Evolutionary conservation across 1,284 basidiomycete genomes (phyloP), one percentile per base, ranked within the genome.

Genomic region (Omphalotus olearius): DNA sequence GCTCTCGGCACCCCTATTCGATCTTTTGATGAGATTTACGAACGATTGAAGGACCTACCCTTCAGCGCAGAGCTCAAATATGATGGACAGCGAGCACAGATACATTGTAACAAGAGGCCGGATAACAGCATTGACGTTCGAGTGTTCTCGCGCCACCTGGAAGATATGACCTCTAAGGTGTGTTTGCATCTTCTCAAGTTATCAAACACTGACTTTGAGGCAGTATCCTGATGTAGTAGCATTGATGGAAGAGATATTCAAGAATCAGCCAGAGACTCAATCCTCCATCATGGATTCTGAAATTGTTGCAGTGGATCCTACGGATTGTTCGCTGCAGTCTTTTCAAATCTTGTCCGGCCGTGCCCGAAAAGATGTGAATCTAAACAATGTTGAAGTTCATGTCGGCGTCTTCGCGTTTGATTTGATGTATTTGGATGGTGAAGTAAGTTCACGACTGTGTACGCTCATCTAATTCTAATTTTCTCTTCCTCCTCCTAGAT

Each of bases 351-450:
- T 98, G 17, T 91, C 90, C 3, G 85, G 87, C 56, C 78, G 94
- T 47, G 88, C 93, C 46, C 79, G 91, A 43, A 95, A 96, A 64
- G 88, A 92, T 62, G 93, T 96, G 37, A 75, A 81, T 54, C 69
- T 90, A 1, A 78, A 81, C 55, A 85, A 95, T 60, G 81, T 98
- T 63, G 87, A 82, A 59, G 80, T 97, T 47, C 71, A 83, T 37
- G 92, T 98, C 2, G 88, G 90, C 49, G 79, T 97, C 0, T 96
- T 86, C 67, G 91, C 82, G 0, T 98, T 98, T 66, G 94, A 98
- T 69, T 63, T 98, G 55, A 89, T 98, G 81, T 89, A 88, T 63
- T 71, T 94, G 47, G 88, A 98, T 66, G 89, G 85, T 66, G 77
- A 80, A 70, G 86, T 85, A 55, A 62, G 75, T 56, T 5, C 17